Percentiles rank a stretch among this genome's conserved stretches.
Conservation (phyloP, 2,329 filamentous ascomycete species). For the Huntiella decipiens region DNA sequence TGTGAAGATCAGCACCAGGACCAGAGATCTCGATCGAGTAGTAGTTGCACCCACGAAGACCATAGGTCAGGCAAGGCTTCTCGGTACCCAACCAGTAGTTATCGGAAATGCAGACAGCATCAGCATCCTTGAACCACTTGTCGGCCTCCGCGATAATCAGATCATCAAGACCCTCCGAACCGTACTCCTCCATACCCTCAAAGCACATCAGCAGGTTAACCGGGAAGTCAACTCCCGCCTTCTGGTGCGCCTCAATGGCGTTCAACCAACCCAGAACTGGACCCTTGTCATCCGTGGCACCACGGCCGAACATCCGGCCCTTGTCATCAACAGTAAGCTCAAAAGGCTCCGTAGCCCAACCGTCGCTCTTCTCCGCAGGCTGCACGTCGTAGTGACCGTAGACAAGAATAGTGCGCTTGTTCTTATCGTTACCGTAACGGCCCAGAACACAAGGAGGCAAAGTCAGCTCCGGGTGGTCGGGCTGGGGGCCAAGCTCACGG, state of each 20-base stretch:
- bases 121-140: conserved; percentile 85
- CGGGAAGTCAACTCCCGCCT: conserved; percentile 82
- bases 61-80: conserved; percentile 95
- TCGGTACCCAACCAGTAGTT: conserved; percentile 99
- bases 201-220: conserved; percentile 99
- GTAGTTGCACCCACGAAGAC: conserved; percentile 93
- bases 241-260: conserved; percentile 92
- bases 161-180: conserved; percentile 87
- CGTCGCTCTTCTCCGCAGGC: conserved; percentile 79
- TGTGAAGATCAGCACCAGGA: conserved; percentile 85
- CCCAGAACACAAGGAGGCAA: conserved; percentile 84
- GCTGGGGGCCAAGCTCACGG: conserved; percentile 76
- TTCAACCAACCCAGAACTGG: conserved; percentile 96
- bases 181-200: conserved; percentile 99
- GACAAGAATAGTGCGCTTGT: conserved; percentile 85
- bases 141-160: conserved; percentile 83
- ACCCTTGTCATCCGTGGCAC: conserved; percentile 93
- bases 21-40: conserved; percentile 83
- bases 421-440: conserved; percentile 79
- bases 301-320: conserved; percentile 88
- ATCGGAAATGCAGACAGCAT: conserved; percentile 95
- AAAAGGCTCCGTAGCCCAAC: conserved; percentile 92
- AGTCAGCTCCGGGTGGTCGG: conserved; percentile 72
- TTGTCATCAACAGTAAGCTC: conserved; percentile 72
- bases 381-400: conserved; percentile 99